Conservation (phyloP, 768 basidiomycete genomes). For the Boletus sp. region DNA sequence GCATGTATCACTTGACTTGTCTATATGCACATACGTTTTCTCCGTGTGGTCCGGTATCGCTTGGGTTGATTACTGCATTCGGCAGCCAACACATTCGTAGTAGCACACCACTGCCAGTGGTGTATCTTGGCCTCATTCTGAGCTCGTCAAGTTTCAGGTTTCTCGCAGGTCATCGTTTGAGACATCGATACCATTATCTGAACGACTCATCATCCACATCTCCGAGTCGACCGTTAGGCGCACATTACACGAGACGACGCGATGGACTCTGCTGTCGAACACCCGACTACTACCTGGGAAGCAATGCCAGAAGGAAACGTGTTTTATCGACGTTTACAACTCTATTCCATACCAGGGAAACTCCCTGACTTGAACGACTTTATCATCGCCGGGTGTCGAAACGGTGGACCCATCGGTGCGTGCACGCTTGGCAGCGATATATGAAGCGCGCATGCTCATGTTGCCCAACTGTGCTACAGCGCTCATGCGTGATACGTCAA, state of each 20-base stretch:
- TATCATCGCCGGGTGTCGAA: conserved; percentile 74
- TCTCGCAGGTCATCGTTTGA: not conserved
- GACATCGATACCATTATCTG: no score
- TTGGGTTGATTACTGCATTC: not conserved
- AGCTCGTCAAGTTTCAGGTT: not conserved
- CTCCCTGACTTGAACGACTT: conserved; percentile 78
- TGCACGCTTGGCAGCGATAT: not conserved
- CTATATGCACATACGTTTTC: not conserved
- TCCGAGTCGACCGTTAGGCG: not conserved
- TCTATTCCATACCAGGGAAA: conserved; percentile 81
- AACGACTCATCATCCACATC: not conserved
- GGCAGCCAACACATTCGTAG: not conserved
- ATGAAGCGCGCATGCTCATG: conserved; percentile 2
- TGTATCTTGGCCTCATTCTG: not conserved
- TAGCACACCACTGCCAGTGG: not conserved
- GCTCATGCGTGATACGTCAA: conserved; percentile 81
- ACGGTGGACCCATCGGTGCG: conserved; percentile 88
- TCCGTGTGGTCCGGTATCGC: no score
- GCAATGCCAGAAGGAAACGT: conserved; percentile 84
- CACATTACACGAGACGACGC: not conserved
- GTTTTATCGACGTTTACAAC: conserved; percentile 83
- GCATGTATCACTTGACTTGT: conserved; percentile 2
- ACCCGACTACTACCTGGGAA: conserved; percentile 85
- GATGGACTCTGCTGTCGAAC: conserved; percentile 49
- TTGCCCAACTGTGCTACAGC: conserved; percentile 44